A percentile compares a stretch with the other conserved stretches of the same genome.
Conservation (phyloP, 2,329 filamentous ascomycete species). For the Aaosphaeria arxii region DNA sequence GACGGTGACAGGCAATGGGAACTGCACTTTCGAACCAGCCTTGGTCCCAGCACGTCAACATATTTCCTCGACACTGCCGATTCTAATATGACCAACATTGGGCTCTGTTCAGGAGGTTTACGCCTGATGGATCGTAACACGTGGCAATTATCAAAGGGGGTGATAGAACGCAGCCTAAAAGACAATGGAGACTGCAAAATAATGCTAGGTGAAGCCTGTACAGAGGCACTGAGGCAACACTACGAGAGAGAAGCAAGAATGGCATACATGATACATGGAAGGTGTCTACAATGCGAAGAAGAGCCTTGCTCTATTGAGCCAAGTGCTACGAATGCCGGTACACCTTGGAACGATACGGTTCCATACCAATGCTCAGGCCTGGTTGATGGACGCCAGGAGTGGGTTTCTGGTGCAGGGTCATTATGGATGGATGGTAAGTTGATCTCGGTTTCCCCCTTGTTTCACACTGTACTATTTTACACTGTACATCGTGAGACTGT, state of each 20-base stretch:
- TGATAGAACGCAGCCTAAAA: neutral
- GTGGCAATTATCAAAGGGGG: neutral
- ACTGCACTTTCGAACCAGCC: neutral
- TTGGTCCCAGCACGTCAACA: neutral
- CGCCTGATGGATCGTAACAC: neutral
- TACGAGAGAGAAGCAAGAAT: neutral
- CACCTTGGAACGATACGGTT: neutral
- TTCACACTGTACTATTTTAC: neutral
- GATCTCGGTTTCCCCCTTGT: neutral
- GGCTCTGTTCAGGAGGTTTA: neutral
- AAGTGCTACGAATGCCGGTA: neutral
- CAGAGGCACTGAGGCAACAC: neutral
- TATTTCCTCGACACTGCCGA: neutral
- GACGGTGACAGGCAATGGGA: neutral
- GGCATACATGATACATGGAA: neutral
- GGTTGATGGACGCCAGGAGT: neutral
- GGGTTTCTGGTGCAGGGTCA: neutral
- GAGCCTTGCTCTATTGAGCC: neutral
- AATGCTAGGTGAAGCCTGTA: neutral
- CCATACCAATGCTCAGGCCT: neutral
- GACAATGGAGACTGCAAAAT: neutral
- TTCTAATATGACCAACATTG: neutral
- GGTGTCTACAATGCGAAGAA: neutral
- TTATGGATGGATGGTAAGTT: neutral
- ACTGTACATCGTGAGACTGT: neutral